Evolutionary conservation across 441 rosid genomes (phyloP).

Genomic region (Mallotus repandus): DNA sequence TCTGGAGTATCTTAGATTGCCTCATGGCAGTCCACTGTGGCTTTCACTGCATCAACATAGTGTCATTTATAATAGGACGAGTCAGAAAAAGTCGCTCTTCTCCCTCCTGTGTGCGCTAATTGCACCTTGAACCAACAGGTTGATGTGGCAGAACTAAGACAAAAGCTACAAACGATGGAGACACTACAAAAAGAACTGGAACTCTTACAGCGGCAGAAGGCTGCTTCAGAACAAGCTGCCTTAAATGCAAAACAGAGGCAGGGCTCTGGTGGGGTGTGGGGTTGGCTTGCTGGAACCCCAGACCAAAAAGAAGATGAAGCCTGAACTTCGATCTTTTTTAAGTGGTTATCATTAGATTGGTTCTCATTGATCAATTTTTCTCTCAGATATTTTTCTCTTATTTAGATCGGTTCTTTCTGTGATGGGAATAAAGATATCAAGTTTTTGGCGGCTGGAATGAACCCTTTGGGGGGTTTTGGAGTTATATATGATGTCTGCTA

Average conservation of each 20-base stretch:
- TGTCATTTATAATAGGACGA: background rate
- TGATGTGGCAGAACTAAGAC: constrained; percentile 91
- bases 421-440: constrained; percentile 27
- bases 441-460: constrained; percentile 17
- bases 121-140: constrained; percentile 45
- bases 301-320: constrained; percentile 42
- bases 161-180: constrained; percentile 88
- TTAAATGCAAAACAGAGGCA: constrained; percentile 62
- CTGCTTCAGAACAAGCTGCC: constrained; percentile 96
- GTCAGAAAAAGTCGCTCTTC: background rate
- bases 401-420: constrained; percentile 23
- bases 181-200: constrained; percentile 84
- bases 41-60: background rate
- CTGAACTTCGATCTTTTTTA: constrained; percentile 23
- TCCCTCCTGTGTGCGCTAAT: background rate
- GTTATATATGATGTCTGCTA: constrained; percentile 19
- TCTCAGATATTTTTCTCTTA: constrained; percentile 15
- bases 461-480: constrained; percentile 10
- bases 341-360: constrained; percentile 22
- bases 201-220: constrained; percentile 90
- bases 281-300: constrained; percentile 93
- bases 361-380: constrained; percentile 27
- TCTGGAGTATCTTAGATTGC: background rate
- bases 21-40: background rate
- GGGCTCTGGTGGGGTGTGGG: constrained; percentile 89